Evolutionary conservation across 2,329 filamentous ascomycete species (phyloP), one percentile per base, ranked within the genome.

Genomic region (Beauveria bassiana): DNA sequence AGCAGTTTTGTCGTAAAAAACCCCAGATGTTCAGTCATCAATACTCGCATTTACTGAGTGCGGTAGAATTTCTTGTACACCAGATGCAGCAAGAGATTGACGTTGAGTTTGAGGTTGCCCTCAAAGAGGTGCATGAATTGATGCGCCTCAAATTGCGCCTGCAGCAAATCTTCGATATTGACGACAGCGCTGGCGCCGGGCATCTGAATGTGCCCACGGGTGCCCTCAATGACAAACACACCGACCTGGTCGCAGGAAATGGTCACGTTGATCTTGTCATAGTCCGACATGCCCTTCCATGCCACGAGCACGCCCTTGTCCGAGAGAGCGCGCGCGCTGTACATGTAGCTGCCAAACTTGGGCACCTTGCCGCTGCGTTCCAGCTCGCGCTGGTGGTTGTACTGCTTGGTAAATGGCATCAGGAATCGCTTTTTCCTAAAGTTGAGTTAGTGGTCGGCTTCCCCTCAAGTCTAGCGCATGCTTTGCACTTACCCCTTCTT

Each of bases 1-100:
- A 61, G 61, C 47, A 34, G 43, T 26, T 38, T 14, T n/a, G 26
- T 31, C 47, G 22, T 28, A 40, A 45, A 3, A 45, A 59, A 20
- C 45, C 31, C 5, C 12, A 16, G 14, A 38, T 38, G 34, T 16
- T 16, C 34, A 38, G 34, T 38, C 34, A 38, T 38, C 34, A 38
- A 38, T 14, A 38, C 34, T 38, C 34, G 34, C 34, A 38, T 31
- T 76, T 77, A 86, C 70, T 87, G 85, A 63, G 86, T 88, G 64
- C 86, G 79, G 73, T 99, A 99, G 75, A 99, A 99, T 82, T 99
- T 99, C 84, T 96, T 96, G 81, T 98, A 98, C 68, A 99, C 84
- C 74, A 98, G 80, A 81, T 99, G 95, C 80, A 99, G 81, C 77
- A 99, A 86, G 71, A 99, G 75, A 78, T 99, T 99, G 70, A 99